Percentiles rank a stretch among this genome's conserved stretches.
These are phyloP conservation scores for Rhodotorula glutinis DNA, from an alignment of 1,284 basidiomycete genomes.

Conservation along the genomic window DNA sequence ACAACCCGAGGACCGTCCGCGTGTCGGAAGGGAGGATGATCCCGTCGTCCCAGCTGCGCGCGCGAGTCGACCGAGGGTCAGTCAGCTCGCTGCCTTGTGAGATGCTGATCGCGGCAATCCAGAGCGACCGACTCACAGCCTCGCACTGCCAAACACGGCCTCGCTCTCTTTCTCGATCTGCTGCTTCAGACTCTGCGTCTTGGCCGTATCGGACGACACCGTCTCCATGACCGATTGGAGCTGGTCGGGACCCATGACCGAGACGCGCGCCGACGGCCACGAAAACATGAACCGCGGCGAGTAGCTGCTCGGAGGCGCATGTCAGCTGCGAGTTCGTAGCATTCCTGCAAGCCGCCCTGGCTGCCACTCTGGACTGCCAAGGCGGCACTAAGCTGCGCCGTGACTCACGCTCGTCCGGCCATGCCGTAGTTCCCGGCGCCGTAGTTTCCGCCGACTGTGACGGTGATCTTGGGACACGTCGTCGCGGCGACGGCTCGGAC, in stretches of 20 bases:
- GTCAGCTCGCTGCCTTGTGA: too few species aligned
- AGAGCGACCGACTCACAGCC: conserved; percentile 58
- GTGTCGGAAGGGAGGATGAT: conserved; percentile 91
- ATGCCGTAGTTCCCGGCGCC: conserved; percentile 83
- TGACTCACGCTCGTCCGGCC: conserved; percentile 41
- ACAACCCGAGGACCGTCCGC: conserved; percentile 77
- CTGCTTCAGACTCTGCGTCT: conserved; percentile 67
- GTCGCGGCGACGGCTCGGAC: conserved; percentile 89
- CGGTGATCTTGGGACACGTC: conserved; percentile 89
- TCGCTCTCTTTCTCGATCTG: conserved; percentile 84
- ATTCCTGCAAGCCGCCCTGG: too few species aligned
- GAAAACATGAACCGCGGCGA: conserved; percentile 93
- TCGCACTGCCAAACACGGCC: conserved; percentile 79
- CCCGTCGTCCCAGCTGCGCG: conserved; percentile 67
- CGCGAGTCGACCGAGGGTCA: not conserved
- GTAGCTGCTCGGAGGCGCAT: conserved; percentile 57
- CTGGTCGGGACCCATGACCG: conserved; percentile 92
- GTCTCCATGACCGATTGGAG: conserved; percentile 87
- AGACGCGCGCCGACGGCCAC: conserved; percentile 95
- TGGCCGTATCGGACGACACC: conserved; percentile 77
- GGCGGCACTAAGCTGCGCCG: too few species aligned
- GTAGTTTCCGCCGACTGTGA: conserved; percentile 78
- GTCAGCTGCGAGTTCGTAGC: not conserved
- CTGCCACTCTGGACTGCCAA: too few species aligned
- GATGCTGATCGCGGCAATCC: too few species aligned